Evolutionary conservation across 345 rosid species (phyloP), one percentile per base, ranked within the genome.

Genomic region (Populus deltoides): DNA sequence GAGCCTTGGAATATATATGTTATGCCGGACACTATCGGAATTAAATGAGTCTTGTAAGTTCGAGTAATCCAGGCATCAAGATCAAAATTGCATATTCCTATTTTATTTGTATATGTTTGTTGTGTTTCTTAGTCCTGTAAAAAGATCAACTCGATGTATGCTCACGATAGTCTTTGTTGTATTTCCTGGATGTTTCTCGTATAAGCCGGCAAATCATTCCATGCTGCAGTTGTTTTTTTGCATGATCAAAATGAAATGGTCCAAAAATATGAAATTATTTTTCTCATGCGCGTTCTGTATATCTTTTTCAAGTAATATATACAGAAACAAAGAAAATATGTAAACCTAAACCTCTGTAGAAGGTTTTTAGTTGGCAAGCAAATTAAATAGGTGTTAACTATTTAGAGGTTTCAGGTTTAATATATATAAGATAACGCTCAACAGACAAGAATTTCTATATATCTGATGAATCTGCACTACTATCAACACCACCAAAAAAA

Each of bases 151-250:
- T 66, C 45, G 41, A 67, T 81, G 65, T 67, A 17, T 38, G 16
- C 36, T 33, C 29, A 59, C 6, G 18, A 29, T 62, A 17, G 51
- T 66, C 22, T 24, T 41, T 36, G 11, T 41, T 53, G 18, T 5
- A 15, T 22, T 79, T 59, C 51, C 33, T 81, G 15, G 9, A 71
- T 72, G 76, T 47, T 47, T 76, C 63, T 63, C 72, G 45, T 33
- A 6, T 41, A 4, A 29, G 80, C 70, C 84, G 82, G 82, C 84
- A 68, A 10, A 22, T 17, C 17, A 16, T 68, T 27, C 35, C 1
- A 27, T 3, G 18, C 15, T 29, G 24, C 15, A 51, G 2, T 68
- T 27, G 3, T 63, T 65, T 63, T 33, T 31, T 5, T 9, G 43
- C 31, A 70, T 39, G 66, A 63, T 27, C 12, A 63, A 62, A 29